These are phyloP conservation scores for Calycina marina DNA, from an alignment of 2,329 filamentous ascomycete species.

Conservation along the genomic window DNA sequence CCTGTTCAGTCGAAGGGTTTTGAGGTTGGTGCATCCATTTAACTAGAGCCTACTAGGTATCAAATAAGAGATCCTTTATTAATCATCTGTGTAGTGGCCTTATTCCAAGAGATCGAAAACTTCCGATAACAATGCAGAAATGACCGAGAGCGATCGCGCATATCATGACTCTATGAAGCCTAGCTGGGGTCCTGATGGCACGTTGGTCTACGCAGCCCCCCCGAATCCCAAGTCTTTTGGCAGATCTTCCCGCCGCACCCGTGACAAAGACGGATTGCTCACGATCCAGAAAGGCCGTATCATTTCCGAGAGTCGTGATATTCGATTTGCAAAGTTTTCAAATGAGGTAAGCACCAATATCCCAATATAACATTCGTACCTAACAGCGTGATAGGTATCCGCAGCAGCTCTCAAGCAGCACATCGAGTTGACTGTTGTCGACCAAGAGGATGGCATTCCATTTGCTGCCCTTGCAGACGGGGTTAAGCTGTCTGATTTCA, in stretches of 20 bases:
- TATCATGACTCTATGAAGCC: conserved; percentile 67
- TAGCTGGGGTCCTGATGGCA: conserved; percentile 63
- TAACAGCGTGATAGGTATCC: conserved; percentile 30
- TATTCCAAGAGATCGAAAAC: conserved; percentile 68
- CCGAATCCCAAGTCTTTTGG: conserved; percentile 23
- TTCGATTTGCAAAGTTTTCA: conserved; percentile 49
- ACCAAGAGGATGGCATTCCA: conserved; percentile 42
- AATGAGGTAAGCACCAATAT: conserved; percentile 32
- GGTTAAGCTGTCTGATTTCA: conserved; percentile 35
- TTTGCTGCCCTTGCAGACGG: conserved; percentile 33
- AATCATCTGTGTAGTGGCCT: conserved; percentile 54
- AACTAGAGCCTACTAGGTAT: conserved; percentile 20
- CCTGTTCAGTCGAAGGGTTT: conserved; percentile 53
- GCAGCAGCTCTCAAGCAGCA: conserved; percentile 41
- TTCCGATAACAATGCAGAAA: conserved; percentile 42
- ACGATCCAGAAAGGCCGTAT: conserved; percentile 40
- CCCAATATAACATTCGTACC: conserved; percentile 4
- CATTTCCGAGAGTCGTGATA: conserved; percentile 46
- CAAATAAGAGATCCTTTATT: conserved; percentile 28
- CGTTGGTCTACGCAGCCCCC: conserved; percentile 48
- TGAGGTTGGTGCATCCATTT: conserved; percentile 64
- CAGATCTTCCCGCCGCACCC: conserved; percentile 16
- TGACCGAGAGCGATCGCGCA: conserved; percentile 46
- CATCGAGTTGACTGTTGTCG: conserved; percentile 38
- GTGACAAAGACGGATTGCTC: conserved; percentile 31